Conservation (phyloP, 352 stramenopile species). For the Globisporangium echinulatum region DNA sequence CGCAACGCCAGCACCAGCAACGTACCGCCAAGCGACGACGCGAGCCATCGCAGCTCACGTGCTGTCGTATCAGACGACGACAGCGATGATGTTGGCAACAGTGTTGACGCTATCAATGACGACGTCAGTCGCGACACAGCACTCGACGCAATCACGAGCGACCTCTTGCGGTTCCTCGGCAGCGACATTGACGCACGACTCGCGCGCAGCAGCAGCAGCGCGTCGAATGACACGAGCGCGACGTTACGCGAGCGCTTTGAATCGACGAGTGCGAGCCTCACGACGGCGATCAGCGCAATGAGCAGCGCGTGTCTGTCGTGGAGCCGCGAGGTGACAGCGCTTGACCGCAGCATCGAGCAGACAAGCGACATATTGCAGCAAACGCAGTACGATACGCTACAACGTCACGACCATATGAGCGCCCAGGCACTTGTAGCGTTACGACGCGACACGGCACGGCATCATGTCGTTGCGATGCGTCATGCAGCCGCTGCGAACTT, state of each 20-base stretch:
- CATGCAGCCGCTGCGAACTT: conserved; percentile 14
- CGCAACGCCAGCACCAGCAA: background rate
- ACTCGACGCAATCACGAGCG: conserved; percentile 8
- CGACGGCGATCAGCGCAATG: conserved; percentile 13
- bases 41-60: background rate
- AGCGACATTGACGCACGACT: conserved; percentile 2
- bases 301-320: conserved; percentile 18
- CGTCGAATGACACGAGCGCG: background rate
- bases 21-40: background rate
- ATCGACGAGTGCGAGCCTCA: background rate
- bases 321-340: conserved; percentile 13
- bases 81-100: conserved; percentile 1
- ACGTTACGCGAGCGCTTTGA: background rate
- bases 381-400: conserved; percentile 11
- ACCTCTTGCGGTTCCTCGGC: conserved; percentile 10
- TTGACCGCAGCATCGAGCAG: conserved; percentile 14
- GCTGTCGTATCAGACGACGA: conserved; percentile 1
- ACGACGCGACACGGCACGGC: background rate
- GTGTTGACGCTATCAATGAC: background rate
- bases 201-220: background rate
- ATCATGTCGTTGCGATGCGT: conserved; percentile 21
- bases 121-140: background rate
- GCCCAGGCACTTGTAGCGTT: conserved; percentile 7
- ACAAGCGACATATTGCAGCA: conserved; percentile 17
- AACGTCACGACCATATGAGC: conserved; percentile 13